Conservation (phyloP, 78 protist genomes). For the Isochrysis galbana region DNA sequence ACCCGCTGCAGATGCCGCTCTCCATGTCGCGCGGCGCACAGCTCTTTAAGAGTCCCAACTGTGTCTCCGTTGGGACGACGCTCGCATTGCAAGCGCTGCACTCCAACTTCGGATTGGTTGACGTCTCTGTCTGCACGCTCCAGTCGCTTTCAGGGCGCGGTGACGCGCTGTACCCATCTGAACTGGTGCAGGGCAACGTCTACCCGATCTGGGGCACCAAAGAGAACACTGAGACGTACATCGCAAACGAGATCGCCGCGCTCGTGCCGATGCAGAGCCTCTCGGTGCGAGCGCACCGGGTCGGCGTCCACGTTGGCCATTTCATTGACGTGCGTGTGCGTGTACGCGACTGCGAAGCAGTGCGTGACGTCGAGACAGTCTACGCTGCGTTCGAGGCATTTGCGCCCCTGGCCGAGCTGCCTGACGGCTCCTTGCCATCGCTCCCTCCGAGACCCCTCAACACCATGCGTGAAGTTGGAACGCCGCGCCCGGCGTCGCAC, state of each 20-base stretch:
- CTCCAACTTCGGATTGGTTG: not conserved
- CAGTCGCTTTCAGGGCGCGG: not conserved
- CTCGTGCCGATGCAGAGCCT: not conserved
- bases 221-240: not conserved
- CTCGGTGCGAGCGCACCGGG: not conserved
- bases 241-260: slow-evolving; percentile 3
- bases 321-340: not conserved
- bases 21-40: not conserved
- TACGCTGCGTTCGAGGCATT: not conserved
- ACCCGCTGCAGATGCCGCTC: not conserved
- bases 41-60: not conserved
- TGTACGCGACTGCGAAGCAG: not conserved
- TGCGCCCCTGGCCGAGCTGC: not conserved
- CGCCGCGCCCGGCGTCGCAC: slow-evolving; percentile 4
- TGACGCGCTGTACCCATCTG: not conserved
- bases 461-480: not conserved
- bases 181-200: not conserved
- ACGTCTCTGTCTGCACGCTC: not conserved
- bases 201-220: not conserved
- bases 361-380: not conserved
- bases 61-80: not conserved
- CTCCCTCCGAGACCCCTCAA: not conserved
- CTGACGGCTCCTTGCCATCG: not conserved
- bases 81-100: not conserved
- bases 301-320: slow-evolving; percentile 9